phyloP scores from a whole-genome alignment of 805 yeast genomes.

The Cyberlindnera veronae region DNA sequence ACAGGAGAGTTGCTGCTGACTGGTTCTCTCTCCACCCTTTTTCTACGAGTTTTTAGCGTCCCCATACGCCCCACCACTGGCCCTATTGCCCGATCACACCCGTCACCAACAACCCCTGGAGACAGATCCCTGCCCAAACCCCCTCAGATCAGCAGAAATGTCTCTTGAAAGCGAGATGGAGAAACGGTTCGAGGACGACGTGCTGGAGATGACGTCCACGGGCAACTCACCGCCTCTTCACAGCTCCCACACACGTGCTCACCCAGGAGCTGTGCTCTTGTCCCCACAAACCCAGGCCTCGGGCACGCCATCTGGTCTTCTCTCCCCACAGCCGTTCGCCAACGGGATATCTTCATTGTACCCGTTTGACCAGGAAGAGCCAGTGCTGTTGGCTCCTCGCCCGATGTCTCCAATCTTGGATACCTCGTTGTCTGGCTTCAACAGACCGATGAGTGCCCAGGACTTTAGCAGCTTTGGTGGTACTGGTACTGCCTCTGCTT shows the following conservation, averaged over 20 bases:
- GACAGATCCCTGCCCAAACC: too few species aligned
- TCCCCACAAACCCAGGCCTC: conserved; percentile 27
- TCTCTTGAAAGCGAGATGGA: conserved; percentile 9
- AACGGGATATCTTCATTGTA: too few species aligned
- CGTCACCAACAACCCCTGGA: too few species aligned
- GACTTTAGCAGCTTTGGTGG: conserved; percentile 14
- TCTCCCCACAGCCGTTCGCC: conserved; percentile 15
- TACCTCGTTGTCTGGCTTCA: conserved; percentile 18
- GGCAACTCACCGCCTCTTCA: too few species aligned
- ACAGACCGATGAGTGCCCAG: conserved; percentile 28
- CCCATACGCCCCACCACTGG: too few species aligned
- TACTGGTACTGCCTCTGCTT: background rate
- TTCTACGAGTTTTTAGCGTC: too few species aligned
- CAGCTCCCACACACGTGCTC: too few species aligned
- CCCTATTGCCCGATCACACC: too few species aligned
- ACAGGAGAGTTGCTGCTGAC: background rate
- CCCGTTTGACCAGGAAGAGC: conserved; percentile 24
- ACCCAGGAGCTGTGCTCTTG: conserved; percentile 39
- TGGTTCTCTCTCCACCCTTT: background rate
- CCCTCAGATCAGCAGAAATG: too few species aligned
- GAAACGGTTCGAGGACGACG: conserved; percentile 15
- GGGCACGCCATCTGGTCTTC: conserved; percentile 7
- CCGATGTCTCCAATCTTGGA: conserved; percentile 27
- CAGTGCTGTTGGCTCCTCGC: conserved; percentile 12
- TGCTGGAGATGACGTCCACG: conserved; percentile 9